Percentiles rank a stretch among this genome's conserved stretches.
These are phyloP conservation scores for Colletotrichum chlorophyti DNA, from an alignment of 2,329 filamentous ascomycete genomes.

Conservation along the genomic window DNA sequence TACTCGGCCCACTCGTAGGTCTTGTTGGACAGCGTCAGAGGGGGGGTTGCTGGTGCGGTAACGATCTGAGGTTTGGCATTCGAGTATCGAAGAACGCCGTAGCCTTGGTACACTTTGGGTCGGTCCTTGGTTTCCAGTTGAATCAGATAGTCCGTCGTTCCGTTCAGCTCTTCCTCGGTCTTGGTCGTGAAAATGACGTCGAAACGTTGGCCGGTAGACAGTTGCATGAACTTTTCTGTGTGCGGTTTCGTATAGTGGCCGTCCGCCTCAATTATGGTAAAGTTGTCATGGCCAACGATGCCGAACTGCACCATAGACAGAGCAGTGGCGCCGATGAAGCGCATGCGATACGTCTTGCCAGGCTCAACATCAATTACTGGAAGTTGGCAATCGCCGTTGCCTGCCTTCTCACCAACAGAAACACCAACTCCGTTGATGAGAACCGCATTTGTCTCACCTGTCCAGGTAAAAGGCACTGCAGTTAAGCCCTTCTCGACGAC, in stretches of 20 bases:
- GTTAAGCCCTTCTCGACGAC: constrained; percentile 57
- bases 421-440: constrained; percentile 61
- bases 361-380: constrained; percentile 65
- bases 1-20: constrained; percentile 53
- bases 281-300: constrained; percentile 61
- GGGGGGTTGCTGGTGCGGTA: constrained; percentile 23
- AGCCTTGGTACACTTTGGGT: constrained; percentile 50
- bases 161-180: constrained; percentile 47
- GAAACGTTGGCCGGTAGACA: constrained; percentile 67
- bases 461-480: constrained; percentile 59
- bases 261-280: constrained; percentile 68
- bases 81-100: constrained; percentile 54
- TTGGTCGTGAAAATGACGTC: constrained; percentile 63
- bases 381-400: constrained; percentile 44
- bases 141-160: constrained; percentile 48
- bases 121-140: constrained; percentile 58
- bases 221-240: constrained; percentile 56
- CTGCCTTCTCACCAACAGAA: constrained; percentile 31
- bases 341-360: constrained; percentile 65
- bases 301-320: constrained; percentile 60
- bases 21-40: constrained; percentile 41
- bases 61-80: constrained; percentile 9
- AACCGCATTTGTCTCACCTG: constrained; percentile 63
- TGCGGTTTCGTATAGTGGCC: constrained; percentile 58
- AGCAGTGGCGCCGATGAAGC: constrained; percentile 64